Conservation (phyloP, 1,284 basidiomycete genomes). For the Cutaneotrichosporon sp. region DNA sequence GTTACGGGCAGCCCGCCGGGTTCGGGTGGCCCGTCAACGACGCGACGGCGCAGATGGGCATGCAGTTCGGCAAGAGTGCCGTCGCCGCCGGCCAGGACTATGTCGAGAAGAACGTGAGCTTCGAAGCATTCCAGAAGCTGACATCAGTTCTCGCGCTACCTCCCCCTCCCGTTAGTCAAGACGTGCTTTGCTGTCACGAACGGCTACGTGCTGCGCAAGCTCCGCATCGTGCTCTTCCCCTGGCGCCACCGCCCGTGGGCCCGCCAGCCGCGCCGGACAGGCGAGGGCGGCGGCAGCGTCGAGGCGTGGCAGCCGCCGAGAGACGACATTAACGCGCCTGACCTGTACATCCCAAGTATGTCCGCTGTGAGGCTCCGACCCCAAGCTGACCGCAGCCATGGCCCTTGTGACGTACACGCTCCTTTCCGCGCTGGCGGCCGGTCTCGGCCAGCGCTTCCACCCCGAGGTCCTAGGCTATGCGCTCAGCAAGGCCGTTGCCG, state of each 20-base stretch:
- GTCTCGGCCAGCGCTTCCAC: conserved; percentile 79
- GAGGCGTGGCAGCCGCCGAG: conserved; percentile 82
- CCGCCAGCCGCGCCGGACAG: conserved; percentile 61
- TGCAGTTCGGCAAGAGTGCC: conserved; percentile 91
- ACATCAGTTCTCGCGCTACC: conserved; percentile 68
- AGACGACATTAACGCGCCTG: conserved; percentile 94
- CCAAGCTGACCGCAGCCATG: conserved; percentile 66
- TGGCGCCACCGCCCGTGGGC: conserved; percentile 89
- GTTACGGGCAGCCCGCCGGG: conserved; percentile 19
- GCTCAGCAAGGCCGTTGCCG: conserved; percentile 76
- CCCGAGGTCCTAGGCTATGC: conserved; percentile 87
- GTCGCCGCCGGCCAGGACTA: conserved; percentile 94
- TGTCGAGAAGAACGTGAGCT: conserved; percentile 84
- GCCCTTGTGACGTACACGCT: conserved; percentile 95
- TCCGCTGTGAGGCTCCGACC: conserved; percentile 12
- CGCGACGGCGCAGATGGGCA: conserved; percentile 91
- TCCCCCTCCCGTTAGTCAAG: conserved; percentile 80
- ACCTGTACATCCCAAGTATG: conserved; percentile 93
- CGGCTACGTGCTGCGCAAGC: conserved; percentile 89
- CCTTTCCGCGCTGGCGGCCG: conserved; percentile 78
- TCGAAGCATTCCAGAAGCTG: neutral
- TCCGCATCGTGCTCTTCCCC: conserved; percentile 89
- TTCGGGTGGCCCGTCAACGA: conserved; percentile 67
- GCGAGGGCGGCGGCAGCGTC: conserved; percentile 57
- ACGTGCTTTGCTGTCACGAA: conserved; percentile 97